These are phyloP conservation scores for Jasminum sambac DNA, from an alignment of 257 asterid genomes.

Conservation along the genomic window DNA sequence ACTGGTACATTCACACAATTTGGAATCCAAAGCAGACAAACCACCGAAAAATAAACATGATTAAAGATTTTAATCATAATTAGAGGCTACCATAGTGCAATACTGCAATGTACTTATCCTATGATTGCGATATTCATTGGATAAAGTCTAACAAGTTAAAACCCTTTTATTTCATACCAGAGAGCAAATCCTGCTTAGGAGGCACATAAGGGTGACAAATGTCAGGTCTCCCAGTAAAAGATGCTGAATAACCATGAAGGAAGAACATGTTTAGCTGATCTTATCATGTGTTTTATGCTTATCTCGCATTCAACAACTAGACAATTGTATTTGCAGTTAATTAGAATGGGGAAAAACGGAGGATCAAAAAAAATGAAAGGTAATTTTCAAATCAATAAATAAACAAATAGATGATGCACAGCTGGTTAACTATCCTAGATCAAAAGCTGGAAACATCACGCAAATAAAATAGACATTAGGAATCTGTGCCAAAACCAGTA, in stretches of 20 bases:
- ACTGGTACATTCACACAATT: not conserved
- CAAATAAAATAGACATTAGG: not conserved
- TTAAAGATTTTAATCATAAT: not conserved
- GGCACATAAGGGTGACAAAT: not conserved
- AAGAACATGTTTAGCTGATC: not conserved
- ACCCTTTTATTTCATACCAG: not conserved
- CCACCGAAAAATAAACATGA: not conserved
- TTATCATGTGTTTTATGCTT: not conserved
- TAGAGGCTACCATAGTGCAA: not conserved
- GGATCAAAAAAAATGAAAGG: not conserved
- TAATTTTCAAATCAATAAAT: too few relatives aligned
- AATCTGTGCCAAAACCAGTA: not conserved
- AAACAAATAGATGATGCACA: not conserved
- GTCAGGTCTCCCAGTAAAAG: not conserved
- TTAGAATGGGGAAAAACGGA: not conserved
- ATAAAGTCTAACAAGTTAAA: not conserved
- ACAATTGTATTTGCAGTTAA: not conserved
- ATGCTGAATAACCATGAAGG: not conserved
- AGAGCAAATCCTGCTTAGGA: not conserved
- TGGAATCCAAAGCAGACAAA: not conserved
- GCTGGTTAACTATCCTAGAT: not conserved
- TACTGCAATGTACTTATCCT: not conserved
- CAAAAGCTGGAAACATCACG: not conserved
- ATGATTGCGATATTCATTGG: not conserved
- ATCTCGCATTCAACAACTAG: slow-evolving; percentile 4